Evolutionary conservation across 2,329 filamentous ascomycete species (phyloP), one percentile per base, ranked within the genome.

Genomic region (Colletotrichum tabaci): DNA sequence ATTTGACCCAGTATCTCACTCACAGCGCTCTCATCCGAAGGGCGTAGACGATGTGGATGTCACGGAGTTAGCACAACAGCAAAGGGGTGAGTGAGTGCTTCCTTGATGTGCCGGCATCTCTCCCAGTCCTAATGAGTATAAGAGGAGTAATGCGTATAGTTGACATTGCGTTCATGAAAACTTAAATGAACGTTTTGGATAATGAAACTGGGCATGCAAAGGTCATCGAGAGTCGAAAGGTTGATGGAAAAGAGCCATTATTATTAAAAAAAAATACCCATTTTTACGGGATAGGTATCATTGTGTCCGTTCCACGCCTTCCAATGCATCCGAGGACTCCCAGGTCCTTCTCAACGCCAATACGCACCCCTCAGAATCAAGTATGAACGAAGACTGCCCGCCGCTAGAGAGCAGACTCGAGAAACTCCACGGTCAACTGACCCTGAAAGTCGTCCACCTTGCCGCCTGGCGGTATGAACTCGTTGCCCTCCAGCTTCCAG

Each of bases 401-500:
- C 8, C 58, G 42, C 66, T 70, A 74, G n/a, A 73, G 64, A 13
- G 67, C 66, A 18, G 72, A 73, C 74, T 85, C 83, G 8, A 85
- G 74, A 52, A 84, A 83, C 21, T 77, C 78, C 70, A 83, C 82
- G 1, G 81, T 85, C 67, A 84, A 72, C 16, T 62, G 73, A 5
- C 79, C 78, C 8, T 47, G 52, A 46, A 63, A 72, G 4, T 72
- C 61, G 9, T 67, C 76, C 53, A 46, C 58, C 66, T 38, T 66
- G 76, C 30, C 73, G 66, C 26, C 77, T 1, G 87, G 86, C 1
- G 83, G 74, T n/a, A 83, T 75, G 53, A 89, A 78, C 60, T 82
- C 77, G 2, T 86, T 89, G 50, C 88, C 82, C 18, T 85, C 82
- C 26, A 93, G 77, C 46, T 75, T 84, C 93, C 94, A 98, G 0